Evolutionary conservation across 441 rosid species (phyloP).

Genomic region (Rhodomyrtus psidioides): DNA sequence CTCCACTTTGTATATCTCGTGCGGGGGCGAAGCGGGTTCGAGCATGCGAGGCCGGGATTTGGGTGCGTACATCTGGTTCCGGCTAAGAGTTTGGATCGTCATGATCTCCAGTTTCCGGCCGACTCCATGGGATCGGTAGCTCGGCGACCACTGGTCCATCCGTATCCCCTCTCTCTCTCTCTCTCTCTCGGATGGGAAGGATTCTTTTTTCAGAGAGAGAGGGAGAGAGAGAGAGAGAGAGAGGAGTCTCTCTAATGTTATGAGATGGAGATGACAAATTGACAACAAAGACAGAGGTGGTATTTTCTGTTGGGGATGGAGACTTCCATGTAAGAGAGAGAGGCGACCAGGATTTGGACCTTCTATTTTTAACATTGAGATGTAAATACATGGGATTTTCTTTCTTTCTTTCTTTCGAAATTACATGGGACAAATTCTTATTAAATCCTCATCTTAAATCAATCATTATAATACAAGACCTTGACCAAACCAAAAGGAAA

Average conservation of each 20-base stretch:
- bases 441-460: not conserved
- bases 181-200: not conserved
- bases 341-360: not conserved
- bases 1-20: too few relatives aligned
- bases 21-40: not conserved
- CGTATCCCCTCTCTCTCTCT: not conserved
- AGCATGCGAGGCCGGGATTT: not conserved
- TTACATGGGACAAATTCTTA: not conserved
- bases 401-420: not conserved
- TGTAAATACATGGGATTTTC: not conserved
- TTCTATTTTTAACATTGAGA: not conserved
- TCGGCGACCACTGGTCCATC: not conserved
- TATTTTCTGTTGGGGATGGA: not conserved
- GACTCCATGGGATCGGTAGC: not conserved
- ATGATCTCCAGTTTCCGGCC: not conserved
- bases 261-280: not conserved
- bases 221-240: not conserved
- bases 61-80: not conserved
- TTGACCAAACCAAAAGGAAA: not conserved
- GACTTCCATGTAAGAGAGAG: not conserved
- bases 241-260: not conserved
- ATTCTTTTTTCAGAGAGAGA: not conserved
- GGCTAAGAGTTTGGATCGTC: not conserved
- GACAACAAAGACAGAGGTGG: not conserved
- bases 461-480: not conserved